Evolutionary conservation across 2,329 filamentous ascomycete species (phyloP), one percentile per base, ranked within the genome.

Genomic region (Talaromyces sp.): DNA sequence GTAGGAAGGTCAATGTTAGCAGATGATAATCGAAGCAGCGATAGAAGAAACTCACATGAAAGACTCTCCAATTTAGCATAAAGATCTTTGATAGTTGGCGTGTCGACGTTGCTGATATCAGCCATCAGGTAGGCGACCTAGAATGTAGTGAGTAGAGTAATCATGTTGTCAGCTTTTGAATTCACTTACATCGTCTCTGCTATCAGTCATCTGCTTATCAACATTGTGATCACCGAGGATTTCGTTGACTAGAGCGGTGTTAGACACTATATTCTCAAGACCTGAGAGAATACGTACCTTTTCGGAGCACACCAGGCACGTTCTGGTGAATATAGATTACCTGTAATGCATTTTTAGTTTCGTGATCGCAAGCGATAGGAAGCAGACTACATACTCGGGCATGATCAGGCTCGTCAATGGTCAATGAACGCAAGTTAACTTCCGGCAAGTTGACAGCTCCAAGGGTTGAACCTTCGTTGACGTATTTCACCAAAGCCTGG

Each of bases 401-500:
- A 76, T 95, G 90, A 76, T 97, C 88, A 27, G 90, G 87, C 80
- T 98, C 93, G 66, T 97, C 93, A 69, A 92, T 85, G 2, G 93
- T 97, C 72, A 97, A 82, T n/a, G 90, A 93, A 70, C 95, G 90
- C 72, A 99, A 85, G 71, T 88, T 89, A 71, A 97, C 91, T 79
- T 98, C 95, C n/a, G 95, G 95, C 82, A 99, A 84, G 81, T 99
- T 99, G 76, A 98, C 95, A 67, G 93, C 92, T 70, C 93, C 93
- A 31, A 96, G 79, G 3, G 95, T 99, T 64, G 90, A 88, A 67
- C 95, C 95, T 78, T 95, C 92, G 81, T 98, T 99, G 76, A 98
- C 95, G 78, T 98, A 99, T 73, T 91, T 88, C 65, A 96, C 90
- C 61, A 99, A 83, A 47, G 93, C 91, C 57, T 95, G 90, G 68